Evolutionary conservation across 139 green algal genomes (phyloP), one percentile per base, ranked within the genome.

Genomic region (Chlorella sp.): DNA sequence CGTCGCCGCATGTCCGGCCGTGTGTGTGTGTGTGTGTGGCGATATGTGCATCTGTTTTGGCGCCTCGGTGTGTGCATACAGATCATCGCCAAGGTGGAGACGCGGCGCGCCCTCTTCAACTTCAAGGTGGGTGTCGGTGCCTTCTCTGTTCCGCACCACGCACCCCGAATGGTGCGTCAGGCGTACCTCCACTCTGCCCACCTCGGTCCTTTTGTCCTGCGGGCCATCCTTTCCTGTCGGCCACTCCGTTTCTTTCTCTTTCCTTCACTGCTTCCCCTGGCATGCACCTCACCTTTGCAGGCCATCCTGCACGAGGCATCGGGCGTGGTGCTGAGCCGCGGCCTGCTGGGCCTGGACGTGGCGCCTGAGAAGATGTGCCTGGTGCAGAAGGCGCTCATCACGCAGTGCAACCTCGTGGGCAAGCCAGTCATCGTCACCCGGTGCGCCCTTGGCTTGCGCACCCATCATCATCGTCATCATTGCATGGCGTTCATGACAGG

Each of bases 271-370:
- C 17, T 10, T 55, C 10, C 42, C 17, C 10, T 55, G n/a, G n/a
- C 10, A 10, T 55, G 42, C 42, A 55, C 42, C 55, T 10, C 61
- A 2, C 3, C 27, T 67, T 26, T 23, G 4, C 64, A 88, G 76
- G 75, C 72, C 62, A 90, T 96, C 36, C 75, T 92, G 17, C 80
- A 86, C 26, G 77, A 82, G 4, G 79, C 89, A 0, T 89, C 96
- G 70, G 92, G 79, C 71, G 78, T 97, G 67, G 90, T 93, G 75
- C 81, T 97, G 51, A 90, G 76, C 63, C 83, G 92, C 24, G 91
- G 91, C 73, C 93, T 95, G 77, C 80, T 97, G 73, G 92, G 92
- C 0, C 83, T 96, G 70, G 92, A 97, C 69, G 88, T 92, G 63
- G 69, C 86, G 55, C 80, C 88, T 0, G 91, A 97, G 74, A 96